Evolutionary conservation across 1,284 basidiomycete species (phyloP).

Genomic region (Agaricales sp.): DNA sequence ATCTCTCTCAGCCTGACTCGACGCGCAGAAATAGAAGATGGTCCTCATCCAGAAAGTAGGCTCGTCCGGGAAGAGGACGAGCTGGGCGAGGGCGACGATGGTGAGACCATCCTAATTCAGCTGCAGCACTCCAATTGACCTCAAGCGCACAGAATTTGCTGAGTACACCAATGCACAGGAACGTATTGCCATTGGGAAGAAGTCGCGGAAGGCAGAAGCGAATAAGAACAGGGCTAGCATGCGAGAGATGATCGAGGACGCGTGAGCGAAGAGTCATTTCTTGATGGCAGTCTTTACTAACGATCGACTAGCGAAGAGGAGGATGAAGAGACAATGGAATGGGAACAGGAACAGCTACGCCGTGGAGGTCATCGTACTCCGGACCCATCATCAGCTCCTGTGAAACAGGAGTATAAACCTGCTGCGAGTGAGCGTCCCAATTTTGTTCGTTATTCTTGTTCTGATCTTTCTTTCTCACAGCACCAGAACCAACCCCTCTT

Average conservation of each 20-base stretch:
- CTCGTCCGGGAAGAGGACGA: conserved; percentile 89
- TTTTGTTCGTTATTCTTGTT: not conserved
- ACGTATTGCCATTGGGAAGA: conserved; percentile 79
- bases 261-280: conserved; percentile 35
- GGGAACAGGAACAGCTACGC: conserved; percentile 83
- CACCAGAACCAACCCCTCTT: conserved; percentile 47
- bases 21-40: conserved; percentile 39
- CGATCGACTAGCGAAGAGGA: conserved; percentile 54
- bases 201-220: conserved; percentile 70
- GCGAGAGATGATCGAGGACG: conserved; percentile 81
- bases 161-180: conserved; percentile 87
- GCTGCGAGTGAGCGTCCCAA: conserved; percentile 52
- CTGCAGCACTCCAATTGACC: too few species aligned
- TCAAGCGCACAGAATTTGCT: conserved; percentile 57
- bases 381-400: conserved; percentile 18
- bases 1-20: conserved; percentile 72
- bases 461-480: conserved; percentile 28
- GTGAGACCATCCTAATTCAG: conserved; percentile 34
- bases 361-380: conserved; percentile 49
- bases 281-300: conserved; percentile 5
- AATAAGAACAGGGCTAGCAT: conserved; percentile 64
- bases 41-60: conserved; percentile 86
- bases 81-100: conserved; percentile 86
- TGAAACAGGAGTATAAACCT: conserved; percentile 59
- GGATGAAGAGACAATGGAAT: conserved; percentile 84